Conservation (phyloP, 176 grass and related monocot genomes). For the Oryza longistaminata region DNA sequence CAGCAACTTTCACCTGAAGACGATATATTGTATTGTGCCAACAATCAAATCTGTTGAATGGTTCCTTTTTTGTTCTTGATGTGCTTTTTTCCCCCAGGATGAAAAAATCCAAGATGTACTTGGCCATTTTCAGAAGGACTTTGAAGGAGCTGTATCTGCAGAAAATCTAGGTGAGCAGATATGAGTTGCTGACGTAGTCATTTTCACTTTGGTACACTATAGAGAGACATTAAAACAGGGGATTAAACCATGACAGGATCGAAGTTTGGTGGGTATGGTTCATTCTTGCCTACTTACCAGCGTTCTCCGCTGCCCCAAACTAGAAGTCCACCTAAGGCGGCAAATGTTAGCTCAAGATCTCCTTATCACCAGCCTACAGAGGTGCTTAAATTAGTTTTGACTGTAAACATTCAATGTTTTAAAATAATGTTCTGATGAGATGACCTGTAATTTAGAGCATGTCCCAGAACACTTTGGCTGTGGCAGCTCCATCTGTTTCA, state of each 20-base stretch:
- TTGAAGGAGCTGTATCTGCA: conserved; percentile 82
- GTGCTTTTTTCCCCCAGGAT: conserved; percentile 58
- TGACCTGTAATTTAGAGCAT: conserved; percentile 55
- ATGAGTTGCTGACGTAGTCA: conserved; percentile 20
- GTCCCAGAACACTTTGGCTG: conserved; percentile 45
- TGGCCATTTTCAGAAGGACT: conserved; percentile 93
- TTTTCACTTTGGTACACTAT: conserved; percentile 30
- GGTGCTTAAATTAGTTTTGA: conserved; percentile 59
- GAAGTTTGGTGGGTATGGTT: conserved; percentile 96
- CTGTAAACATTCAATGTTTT: conserved; percentile 33
- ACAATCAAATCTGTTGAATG: conserved; percentile 24
- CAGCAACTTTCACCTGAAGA: conserved; percentile 24
- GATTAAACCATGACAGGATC: conserved; percentile 64
- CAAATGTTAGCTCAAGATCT: conserved; percentile 59
- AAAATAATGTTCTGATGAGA: conserved; percentile 36
- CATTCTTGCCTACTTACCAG: conserved; percentile 88
- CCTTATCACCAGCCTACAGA: conserved; percentile 60
- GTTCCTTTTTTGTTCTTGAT: conserved; percentile 17
- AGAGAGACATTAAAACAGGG: conserved; percentile 32
- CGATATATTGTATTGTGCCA: neutral
- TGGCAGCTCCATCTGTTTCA: conserved; percentile 49
- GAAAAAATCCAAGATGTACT: conserved; percentile 80
- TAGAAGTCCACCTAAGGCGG: conserved; percentile 60
- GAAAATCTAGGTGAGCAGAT: conserved; percentile 84
- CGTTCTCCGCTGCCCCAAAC: conserved; percentile 72